Evolutionary conservation across 2,329 filamentous ascomycete genomes (phyloP), one percentile per base, ranked within the genome.

Genomic region (Rugonectria rugulosa): DNA sequence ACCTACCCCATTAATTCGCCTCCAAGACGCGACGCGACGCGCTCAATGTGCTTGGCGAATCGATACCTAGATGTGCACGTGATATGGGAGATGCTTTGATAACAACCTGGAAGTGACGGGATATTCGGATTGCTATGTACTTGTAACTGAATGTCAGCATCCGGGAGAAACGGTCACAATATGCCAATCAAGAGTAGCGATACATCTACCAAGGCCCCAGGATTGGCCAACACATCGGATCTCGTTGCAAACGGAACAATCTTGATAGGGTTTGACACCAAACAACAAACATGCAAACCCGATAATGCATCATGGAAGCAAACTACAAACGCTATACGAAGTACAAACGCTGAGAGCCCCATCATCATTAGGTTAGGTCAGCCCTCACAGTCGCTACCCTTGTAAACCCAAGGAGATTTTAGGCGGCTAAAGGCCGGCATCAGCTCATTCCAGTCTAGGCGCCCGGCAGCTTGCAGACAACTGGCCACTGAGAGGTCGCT

Each of bases 361-460:
- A 23, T 40, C 20, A 4, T 52, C 53, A 61, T 70, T 73, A 69
- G 70, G 70, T 71, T n/a, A n/a, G n/a, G n/a, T 63, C 67, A 73
- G 71, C 71, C 71, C 71, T 73, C 64, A 63, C 60, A 60, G 59
- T 38, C 56, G 34, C 46, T 36, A 58, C 52, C 57, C 51, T 58
- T 53, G 48, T 50, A 53, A 50, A 45, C 27, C 56, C 29, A 50
- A 55, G 17, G n/a, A n/a, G n/a, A n/a, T n/a, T n/a, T n/a, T n/a
- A n/a, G 36, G 45, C 70, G 71, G 70, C 44, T 73, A 71, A 73
- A 71, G 32, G 26, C 56, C 71, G 71, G 71, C 3, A 7, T 20
- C 15, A 17, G 1, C 53, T 59, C 2, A 19, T 61, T 68, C 37
- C 41, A 42, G 66, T 2, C 36, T 66, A 68, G 65, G 53, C 52